These are phyloP conservation scores for Penicillium occitanis DNA, from an alignment of 2,329 filamentous ascomycete genomes.

Conservation along the genomic window DNA sequence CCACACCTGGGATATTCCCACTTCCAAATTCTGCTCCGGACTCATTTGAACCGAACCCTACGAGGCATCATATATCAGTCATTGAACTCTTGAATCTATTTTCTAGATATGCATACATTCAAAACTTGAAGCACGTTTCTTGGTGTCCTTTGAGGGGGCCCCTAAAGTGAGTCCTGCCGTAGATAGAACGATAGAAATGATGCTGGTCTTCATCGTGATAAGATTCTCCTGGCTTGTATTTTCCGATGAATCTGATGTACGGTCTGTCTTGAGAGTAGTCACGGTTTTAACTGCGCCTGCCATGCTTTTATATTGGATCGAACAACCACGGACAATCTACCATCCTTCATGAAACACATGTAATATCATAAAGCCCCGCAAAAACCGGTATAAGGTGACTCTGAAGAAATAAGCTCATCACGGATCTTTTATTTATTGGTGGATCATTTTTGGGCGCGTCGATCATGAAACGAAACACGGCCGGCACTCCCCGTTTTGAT, in stretches of 20 bases:
- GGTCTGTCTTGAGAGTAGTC: background rate
- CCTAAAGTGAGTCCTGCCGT: background rate
- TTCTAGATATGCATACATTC: background rate
- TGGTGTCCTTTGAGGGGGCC: background rate
- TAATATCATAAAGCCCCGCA: background rate
- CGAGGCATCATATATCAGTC: background rate
- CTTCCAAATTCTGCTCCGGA: background rate
- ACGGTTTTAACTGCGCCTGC: background rate
- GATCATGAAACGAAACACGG: background rate
- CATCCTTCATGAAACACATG: background rate
- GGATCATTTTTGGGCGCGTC: background rate
- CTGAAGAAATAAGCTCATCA: background rate
- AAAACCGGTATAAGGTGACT: background rate
- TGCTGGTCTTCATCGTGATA: background rate
- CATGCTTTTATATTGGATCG: background rate
- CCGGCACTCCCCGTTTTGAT: background rate
- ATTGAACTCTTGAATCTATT: background rate
- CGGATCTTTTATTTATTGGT: background rate
- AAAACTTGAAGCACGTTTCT: background rate
- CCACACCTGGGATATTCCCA: background rate
- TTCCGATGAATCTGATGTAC: background rate
- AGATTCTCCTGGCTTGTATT: background rate
- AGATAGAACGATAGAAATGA: background rate
- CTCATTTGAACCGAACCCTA: background rate
- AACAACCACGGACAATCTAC: background rate